Percentiles rank a stretch among this genome's conserved stretches.
These are phyloP conservation scores for Aquilaria sinensis DNA, from an alignment of 345 rosid genomes.

Conservation along the genomic window DNA sequence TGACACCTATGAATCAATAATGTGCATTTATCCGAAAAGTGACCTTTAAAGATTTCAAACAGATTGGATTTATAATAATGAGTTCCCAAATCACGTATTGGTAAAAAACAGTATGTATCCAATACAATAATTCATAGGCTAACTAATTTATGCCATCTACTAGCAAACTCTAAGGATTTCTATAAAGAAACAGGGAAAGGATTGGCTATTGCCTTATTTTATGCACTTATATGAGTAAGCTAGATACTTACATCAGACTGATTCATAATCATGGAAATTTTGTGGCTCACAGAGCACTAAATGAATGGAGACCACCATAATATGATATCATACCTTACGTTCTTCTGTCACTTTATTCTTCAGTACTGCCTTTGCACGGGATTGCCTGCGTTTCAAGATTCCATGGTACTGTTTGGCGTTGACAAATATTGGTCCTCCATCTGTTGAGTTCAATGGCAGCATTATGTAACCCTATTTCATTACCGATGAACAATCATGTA, in stretches of 20 bases:
- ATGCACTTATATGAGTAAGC: too few relatives aligned
- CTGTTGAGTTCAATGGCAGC: constrained; percentile 76
- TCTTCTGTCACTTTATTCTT: constrained; percentile 38
- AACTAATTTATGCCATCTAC: too few relatives aligned
- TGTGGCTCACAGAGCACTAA: not conserved
- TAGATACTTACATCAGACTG: not conserved
- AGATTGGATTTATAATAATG: too few relatives aligned
- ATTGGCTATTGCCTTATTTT: too few relatives aligned
- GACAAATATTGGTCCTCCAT: constrained; percentile 81
- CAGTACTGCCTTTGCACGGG: constrained; percentile 81
- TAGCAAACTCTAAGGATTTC: too few relatives aligned
- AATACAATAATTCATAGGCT: too few relatives aligned
- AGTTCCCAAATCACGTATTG: too few relatives aligned
- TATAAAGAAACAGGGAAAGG: too few relatives aligned
- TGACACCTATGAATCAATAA: too few relatives aligned
- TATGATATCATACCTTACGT: constrained; percentile 58
- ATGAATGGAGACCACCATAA: not conserved
- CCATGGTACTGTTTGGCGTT: constrained; percentile 97
- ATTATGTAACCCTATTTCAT: constrained; percentile 58
- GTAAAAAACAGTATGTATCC: too few relatives aligned
- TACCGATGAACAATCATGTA: not conserved
- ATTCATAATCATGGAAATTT: not conserved
- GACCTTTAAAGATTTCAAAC: too few relatives aligned
- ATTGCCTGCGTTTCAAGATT: constrained; percentile 79
- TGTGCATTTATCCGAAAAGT: too few relatives aligned